Base-by-base conservation (phyloP, 495 filamentous ascomycete species). In the Polyplosphaeria fusca region DNA sequence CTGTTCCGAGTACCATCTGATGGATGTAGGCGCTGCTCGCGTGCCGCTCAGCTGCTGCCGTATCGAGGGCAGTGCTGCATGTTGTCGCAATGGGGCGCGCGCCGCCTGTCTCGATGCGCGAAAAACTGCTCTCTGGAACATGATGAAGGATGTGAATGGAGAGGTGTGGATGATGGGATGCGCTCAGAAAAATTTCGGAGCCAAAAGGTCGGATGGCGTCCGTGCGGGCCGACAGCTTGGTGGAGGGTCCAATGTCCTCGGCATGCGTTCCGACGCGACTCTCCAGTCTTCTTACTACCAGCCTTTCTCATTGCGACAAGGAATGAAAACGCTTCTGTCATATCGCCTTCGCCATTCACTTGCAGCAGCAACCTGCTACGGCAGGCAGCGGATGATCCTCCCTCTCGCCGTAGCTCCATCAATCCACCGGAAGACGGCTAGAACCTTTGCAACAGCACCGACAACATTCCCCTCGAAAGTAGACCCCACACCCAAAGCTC, bases 111-210 rank as follows among this genome's bases (percentile, higher is more conserved):
- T 12, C 14, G 60, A 57, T 24, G 49, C 38, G 38, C 62, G 57
- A 11, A 67, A 56, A 18, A 67, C 20, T 22, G 38, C 56, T 52
- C 62, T 55, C 52, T 62, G 65, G 38, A 67, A 38, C 65, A 67
- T 67, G 28, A 42, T 48, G 45, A 39, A 20, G 27, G 32, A 16
- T 9, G 35, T 22, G 27, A 45, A 50, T 47, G 44, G 18, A 32
- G 30, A 35, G 38, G 42, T 42, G 44, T 45, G 20, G 55, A 23
- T 27, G 30, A 18, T 41, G 37, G 16, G 24, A 25, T 27, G 39
- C 41, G 20, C 24, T 38, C 23, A n/a, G 25, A 27, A 52, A 46
- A 47, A 50, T n/a, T 44, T 61, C 43, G 51, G 43, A 43, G 26
- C 45, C 23, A 30, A 2, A n/a, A 40, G 12, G 16, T 20, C 27